Percentiles rank a stretch among this genome's conserved stretches.
Conservation (phyloP, 257 asterid species). For the Capsicum baccatum region DNA sequence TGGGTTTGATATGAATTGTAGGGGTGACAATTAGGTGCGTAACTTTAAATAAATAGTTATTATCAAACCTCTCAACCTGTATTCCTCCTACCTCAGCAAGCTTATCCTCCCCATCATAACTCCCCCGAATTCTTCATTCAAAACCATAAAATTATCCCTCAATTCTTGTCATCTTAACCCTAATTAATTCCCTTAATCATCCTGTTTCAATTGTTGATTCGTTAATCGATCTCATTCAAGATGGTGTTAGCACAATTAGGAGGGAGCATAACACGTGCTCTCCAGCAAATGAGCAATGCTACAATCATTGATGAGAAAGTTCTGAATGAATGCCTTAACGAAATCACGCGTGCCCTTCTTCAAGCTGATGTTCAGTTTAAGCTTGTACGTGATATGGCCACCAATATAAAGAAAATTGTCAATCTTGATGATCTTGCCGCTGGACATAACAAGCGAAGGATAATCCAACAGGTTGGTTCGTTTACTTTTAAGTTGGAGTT, state of each 20-base stretch:
- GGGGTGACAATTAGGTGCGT: no score
- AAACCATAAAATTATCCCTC: not conserved
- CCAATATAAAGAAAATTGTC: conserved; percentile 78
- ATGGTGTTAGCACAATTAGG: conserved; percentile 94
- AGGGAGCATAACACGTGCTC: conserved; percentile 85
- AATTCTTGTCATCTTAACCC: not conserved
- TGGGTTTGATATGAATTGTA: no score
- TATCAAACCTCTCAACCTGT: not conserved
- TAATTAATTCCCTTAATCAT: not conserved
- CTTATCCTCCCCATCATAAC: not conserved
- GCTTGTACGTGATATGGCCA: conserved; percentile 81
- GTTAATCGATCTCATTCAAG: conserved; percentile 30
- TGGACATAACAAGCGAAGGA: conserved; percentile 85
- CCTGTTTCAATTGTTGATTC: not conserved
- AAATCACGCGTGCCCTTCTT: conserved; percentile 84
- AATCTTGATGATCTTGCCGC: conserved; percentile 92
- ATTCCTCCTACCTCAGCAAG: not conserved
- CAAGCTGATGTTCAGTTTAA: conserved; percentile 85
- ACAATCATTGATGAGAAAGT: conserved; percentile 88
- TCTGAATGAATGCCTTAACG: conserved; percentile 80
- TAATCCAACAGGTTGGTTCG: conserved; percentile 69
- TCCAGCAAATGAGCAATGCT: conserved; percentile 97
- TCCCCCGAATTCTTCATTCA: not conserved
- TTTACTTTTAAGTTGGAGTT: not conserved
- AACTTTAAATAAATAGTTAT: no score